These are phyloP conservation scores for Fusarium algeriense DNA, from an alignment of 2,329 filamentous ascomycete species.

Conservation along the genomic window DNA sequence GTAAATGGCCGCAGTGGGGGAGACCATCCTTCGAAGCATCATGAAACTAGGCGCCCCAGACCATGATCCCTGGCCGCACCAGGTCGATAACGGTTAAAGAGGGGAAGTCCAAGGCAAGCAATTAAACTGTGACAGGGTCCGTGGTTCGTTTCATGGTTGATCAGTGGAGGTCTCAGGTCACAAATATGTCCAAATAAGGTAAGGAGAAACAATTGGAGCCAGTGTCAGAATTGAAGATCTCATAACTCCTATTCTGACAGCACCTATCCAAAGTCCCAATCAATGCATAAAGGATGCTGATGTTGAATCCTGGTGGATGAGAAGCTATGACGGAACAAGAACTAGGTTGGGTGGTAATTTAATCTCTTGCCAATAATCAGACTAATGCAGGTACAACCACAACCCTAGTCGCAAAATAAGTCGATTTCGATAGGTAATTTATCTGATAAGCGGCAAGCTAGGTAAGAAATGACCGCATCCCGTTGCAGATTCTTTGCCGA, in stretches of 20 bases:
- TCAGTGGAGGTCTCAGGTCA: slow-evolving; percentile 31
- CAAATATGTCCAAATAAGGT: background rate
- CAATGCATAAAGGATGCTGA: slow-evolving; percentile 5
- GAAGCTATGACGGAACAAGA: slow-evolving; percentile 9
- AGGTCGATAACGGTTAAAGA: slow-evolving; percentile 36
- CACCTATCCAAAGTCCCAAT: background rate
- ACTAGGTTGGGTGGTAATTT: slow-evolving; percentile 27
- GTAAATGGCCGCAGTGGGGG: slow-evolving; percentile 39
- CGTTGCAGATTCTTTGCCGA: background rate
- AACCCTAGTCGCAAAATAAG: slow-evolving; percentile 26
- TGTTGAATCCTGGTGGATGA: background rate
- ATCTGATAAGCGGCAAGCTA: slow-evolving; percentile 31
- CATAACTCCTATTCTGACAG: slow-evolving; percentile 15
- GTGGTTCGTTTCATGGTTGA: slow-evolving; percentile 22
- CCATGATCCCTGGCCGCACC: slow-evolving; percentile 27
- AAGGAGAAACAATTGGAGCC: slow-evolving; percentile 17
- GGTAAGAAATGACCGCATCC: slow-evolving; percentile 32
- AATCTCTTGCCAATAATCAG: slow-evolving; percentile 27
- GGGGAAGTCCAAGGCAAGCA: slow-evolving; percentile 37
- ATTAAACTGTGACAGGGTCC: slow-evolving; percentile 37
- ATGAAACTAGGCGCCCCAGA: slow-evolving; percentile 42
- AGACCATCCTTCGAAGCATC: slow-evolving; percentile 38
- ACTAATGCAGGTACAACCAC: slow-evolving; percentile 39
- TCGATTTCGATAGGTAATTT: slow-evolving; percentile 30
- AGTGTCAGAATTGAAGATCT: slow-evolving; percentile 23